Base-by-base conservation (phyloP, 225 moss, liverwort and hornwort species). In the Pseudoscleropodium purum region DNA sequence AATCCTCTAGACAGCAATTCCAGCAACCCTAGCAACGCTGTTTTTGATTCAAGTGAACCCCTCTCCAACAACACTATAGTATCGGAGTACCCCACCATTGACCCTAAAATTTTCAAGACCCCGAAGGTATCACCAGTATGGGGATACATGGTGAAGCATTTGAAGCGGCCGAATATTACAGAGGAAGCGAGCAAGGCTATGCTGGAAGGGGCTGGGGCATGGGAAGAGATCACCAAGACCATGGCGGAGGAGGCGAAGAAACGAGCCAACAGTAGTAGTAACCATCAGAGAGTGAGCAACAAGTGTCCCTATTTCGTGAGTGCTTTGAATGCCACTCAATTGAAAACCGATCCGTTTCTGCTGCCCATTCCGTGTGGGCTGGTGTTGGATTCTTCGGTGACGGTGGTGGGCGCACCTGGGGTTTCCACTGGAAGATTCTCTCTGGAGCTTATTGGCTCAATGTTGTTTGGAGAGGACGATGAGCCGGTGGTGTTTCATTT, bases 301-400 rank as follows among this genome's bases (percentile, higher is more conserved):
- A 92, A 92, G 92, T 94, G 94, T 77, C 94, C 94, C 23, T 91
- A 91, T 65, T 89, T 82, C 69, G 90, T 94, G 84, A 92, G 88
- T 84, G 93, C 94, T 54, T 88, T 92, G 91, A 94, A 92, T 75
- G 90, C 92, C 45, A 87, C 91, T 43, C 90, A 87, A 19, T 59
- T 92, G 87, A 89, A 89, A 63, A n/a, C 83, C 51, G 79, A 87
- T 56, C 91, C 91, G 23, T 92, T 90, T 75, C 78, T 89, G 80
- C 83, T 94, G 90, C 92, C 94, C 57, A 92, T 94, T 75, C 94
- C 93, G 26, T 94, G 94, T 77, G 94, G 94, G 64, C 54, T 94
- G 85, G 90, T 94, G 60, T 47, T 94, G 56, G 94, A 93, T 89
- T 93, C 94, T 86, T 93, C 94, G 47, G 92, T 94, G 54, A 94